Base-by-base conservation (phyloP, 257 asterid species). In the Cinchona pubescens region DNA sequence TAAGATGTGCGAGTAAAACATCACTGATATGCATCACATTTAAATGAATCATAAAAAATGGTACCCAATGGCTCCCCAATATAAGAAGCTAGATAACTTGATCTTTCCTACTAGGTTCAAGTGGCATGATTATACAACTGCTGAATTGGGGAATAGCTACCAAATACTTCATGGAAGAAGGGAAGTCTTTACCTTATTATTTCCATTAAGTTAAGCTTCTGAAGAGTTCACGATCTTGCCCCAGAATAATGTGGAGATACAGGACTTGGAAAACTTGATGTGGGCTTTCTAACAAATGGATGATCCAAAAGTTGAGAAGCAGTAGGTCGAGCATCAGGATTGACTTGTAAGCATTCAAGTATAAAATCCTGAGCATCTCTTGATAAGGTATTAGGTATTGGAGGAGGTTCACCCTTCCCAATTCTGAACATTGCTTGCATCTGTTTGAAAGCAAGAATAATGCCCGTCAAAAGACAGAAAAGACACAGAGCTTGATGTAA, bases 391-490 rank as follows among this genome's bases (percentile, higher is more conserved):
- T 80, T 80, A 5, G 98, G 97, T 69, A 94, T 85, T 5, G 77
- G 83, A 70, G 99, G 99, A 79, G 86, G 89, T 81, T 84, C 88
- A 25, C 99, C 99, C 79, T 30, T 87, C 40, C 99, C 99, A 79
- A 94, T 94, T 75, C 69, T 79, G 83, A 3, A 92, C 73, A 92
- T 14, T 60, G 97, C 99, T 65, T 83, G 80, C 89, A 89, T 76
- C 95, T 86, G 96, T 73, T 42, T 66, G 68, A 72, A 69, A 62
- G 55, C 77, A 43, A 43, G 53, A 66, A 38, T 32, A 63, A 34
- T 42, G 23, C 42, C 42, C 19, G 30, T 55, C 75, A 55, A 58
- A 45, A 68, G 43, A 30, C 48, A 56, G 40, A 32, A 62, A 42
- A 14, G 3, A 38, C 40, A 56, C 14, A 58, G 48, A 76, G 70